These are phyloP conservation scores for Russula ochroleuca DNA, from an alignment of 768 basidiomycete genomes.

Conservation along the genomic window DNA sequence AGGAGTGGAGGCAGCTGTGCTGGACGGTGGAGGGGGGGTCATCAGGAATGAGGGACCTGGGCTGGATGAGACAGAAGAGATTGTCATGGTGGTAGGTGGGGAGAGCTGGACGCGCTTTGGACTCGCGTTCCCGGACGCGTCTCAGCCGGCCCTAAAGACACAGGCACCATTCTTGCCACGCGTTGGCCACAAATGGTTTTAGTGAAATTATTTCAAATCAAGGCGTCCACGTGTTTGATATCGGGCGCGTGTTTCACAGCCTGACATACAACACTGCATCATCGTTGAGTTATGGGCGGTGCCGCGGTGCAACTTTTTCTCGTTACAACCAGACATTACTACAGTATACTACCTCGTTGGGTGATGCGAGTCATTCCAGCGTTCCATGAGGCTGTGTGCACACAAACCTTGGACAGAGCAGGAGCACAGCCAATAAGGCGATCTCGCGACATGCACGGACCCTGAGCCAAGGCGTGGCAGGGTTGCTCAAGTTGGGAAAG, in stretches of 20 bases:
- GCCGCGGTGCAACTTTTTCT: neutral
- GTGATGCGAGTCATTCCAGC: neutral
- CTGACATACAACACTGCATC: neutral
- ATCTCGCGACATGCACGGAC: neutral
- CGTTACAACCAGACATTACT: neutral
- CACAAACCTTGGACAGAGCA: neutral
- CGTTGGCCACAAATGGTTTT: neutral
- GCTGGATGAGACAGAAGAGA: slow-evolving; percentile 6
- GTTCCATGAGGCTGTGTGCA: neutral
- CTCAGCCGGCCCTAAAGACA: slow-evolving; percentile 24
- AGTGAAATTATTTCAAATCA: neutral
- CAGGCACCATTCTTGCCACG: neutral
- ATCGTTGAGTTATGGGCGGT: neutral
- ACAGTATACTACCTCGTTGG: neutral
- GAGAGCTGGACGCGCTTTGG: neutral
- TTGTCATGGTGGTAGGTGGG: slow-evolving; percentile 2
- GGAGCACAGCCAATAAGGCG: neutral
- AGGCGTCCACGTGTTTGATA: neutral
- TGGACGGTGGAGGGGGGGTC: slow-evolving; percentile 8
- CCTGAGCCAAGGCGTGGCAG: neutral
- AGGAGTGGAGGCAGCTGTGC: slow-evolving; percentile 19
- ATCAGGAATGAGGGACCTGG: slow-evolving; percentile 14
- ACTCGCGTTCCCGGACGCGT: slow-evolving; percentile 15
- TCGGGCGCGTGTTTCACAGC: neutral
- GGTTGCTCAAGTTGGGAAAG: neutral